phyloP scores from a whole-genome alignment of 2,329 filamentous ascomycete genomes.

The Atkinsonella hypoxylon region DNA sequence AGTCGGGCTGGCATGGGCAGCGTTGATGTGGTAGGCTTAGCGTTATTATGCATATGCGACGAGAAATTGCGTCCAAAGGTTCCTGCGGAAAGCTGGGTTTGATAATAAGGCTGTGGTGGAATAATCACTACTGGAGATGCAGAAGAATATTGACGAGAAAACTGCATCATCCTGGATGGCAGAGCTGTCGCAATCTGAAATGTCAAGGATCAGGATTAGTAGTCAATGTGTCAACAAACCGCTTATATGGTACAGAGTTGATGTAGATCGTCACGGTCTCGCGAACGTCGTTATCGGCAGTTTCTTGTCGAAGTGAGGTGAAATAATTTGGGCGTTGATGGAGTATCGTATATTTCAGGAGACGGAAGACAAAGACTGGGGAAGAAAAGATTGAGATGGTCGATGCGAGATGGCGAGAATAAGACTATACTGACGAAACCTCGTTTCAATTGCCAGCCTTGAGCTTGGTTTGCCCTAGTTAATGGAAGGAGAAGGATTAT shows the following conservation, averaged over 20 bases:
- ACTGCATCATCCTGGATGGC: constrained; percentile 28
- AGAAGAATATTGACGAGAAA: constrained; percentile 27
- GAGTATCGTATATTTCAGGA: no score
- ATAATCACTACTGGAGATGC: constrained; percentile 34
- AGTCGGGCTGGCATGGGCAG: constrained; percentile 13
- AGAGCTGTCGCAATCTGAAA: constrained; percentile 9
- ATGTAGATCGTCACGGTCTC: neutral
- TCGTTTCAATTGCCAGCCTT: no score
- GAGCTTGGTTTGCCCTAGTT: no score
- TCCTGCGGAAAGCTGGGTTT: constrained; percentile 19
- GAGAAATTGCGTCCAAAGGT: constrained; percentile 16
- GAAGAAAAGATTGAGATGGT: neutral
- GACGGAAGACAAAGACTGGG: neutral
- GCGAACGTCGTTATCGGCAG: neutral
- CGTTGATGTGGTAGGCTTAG: constrained; percentile 15
- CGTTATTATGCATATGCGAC: constrained; percentile 14
- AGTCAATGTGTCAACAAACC: constrained; percentile 21
- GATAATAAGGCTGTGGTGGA: constrained; percentile 22
- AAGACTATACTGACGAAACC: no score
- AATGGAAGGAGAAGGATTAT: neutral
- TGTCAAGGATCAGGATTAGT: constrained; percentile 15
- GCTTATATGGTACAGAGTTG: neutral
- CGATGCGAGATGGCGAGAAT: neutral
- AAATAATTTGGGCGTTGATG: no score
- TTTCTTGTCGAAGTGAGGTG: neutral